Percentiles rank a stretch among this genome's conserved stretches.
Evolutionary conservation across 1,284 basidiomycete genomes (phyloP).

Genomic region (Leccinum holopus): DNA sequence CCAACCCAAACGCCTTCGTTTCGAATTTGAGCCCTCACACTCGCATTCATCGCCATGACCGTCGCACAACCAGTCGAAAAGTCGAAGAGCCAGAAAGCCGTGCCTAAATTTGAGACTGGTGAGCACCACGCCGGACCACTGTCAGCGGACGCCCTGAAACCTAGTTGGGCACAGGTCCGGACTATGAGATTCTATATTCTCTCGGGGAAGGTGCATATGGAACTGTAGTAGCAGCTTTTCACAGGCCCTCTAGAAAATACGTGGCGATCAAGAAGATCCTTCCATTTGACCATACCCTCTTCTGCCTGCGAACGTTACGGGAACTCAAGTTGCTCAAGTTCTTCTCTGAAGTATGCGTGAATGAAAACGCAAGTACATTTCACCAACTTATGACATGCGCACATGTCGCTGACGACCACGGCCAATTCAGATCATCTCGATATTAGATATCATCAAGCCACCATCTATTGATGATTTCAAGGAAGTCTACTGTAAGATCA

Average conservation of each 20-base stretch:
- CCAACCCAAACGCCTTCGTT: background rate
- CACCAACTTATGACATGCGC: background rate
- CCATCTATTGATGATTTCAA: slow-evolving; percentile 74
- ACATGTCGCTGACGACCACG: background rate
- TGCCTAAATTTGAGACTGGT: slow-evolving; percentile 72
- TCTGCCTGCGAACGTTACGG: slow-evolving; percentile 73
- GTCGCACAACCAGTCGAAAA: slow-evolving; percentile 15
- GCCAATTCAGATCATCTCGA: slow-evolving; percentile 69
- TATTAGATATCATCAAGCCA: slow-evolving; percentile 85
- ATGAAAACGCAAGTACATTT: slow-evolving; percentile 61
- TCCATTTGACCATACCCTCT: slow-evolving; percentile 83
- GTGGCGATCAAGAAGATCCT: slow-evolving; percentile 84
- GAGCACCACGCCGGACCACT: slow-evolving; percentile 17
- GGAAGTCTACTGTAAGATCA: slow-evolving; percentile 72
- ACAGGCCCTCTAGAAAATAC: slow-evolving; percentile 60
- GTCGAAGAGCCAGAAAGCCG: slow-evolving; percentile 36
- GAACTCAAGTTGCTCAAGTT: slow-evolving; percentile 82
- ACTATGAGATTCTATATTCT: slow-evolving; percentile 74
- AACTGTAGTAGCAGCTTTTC: slow-evolving; percentile 66
- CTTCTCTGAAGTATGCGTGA: slow-evolving; percentile 80
- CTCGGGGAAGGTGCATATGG: slow-evolving; percentile 80
- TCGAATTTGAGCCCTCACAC: background rate
- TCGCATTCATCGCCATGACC: slow-evolving; percentile 11
- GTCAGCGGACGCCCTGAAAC: slow-evolving; percentile 8
- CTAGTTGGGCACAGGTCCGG: slow-evolving; percentile 49